Percentiles rank a stretch among this genome's conserved stretches.
These are phyloP conservation scores for Trematosphaeria pertusa DNA, from an alignment of 2,329 filamentous ascomycete species.

Conservation along the genomic window DNA sequence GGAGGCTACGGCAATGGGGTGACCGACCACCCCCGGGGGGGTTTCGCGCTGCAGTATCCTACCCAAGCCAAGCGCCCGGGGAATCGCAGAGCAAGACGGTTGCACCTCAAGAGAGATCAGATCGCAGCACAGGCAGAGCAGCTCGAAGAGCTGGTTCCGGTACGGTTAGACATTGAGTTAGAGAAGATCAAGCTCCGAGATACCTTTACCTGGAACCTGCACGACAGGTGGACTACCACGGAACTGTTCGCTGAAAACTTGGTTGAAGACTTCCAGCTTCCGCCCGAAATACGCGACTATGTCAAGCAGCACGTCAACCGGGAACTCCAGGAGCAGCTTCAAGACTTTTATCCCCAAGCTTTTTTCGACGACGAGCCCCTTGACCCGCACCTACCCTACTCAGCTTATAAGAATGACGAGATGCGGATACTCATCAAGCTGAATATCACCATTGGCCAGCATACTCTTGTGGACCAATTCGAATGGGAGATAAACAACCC, in stretches of 20 bases:
- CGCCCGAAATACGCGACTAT: slow-evolving; percentile 66
- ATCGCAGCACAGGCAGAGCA: slow-evolving; percentile 85
- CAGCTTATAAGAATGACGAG: slow-evolving; percentile 97
- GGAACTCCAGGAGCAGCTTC: slow-evolving; percentile 87
- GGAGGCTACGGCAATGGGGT: slow-evolving; percentile 86
- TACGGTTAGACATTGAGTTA: slow-evolving; percentile 91
- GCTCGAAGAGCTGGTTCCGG: slow-evolving; percentile 87
- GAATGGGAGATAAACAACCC: slow-evolving; percentile 99
- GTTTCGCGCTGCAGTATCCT: slow-evolving; percentile 75
- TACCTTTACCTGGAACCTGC: slow-evolving; percentile 98
- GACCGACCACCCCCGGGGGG: slow-evolving; percentile 71
- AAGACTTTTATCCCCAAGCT: slow-evolving; percentile 91
- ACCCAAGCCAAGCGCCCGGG: slow-evolving; percentile 77
- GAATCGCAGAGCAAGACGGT: slow-evolving; percentile 73
- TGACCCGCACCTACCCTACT: slow-evolving; percentile 88
- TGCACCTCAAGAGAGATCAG: slow-evolving; percentile 83
- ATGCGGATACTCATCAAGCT: slow-evolving; percentile 96
- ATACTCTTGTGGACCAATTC: slow-evolving; percentile 94
- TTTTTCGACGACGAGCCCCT: slow-evolving; percentile 89
- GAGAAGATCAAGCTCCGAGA: slow-evolving; percentile 95
- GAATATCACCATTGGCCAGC: slow-evolving; percentile 95
- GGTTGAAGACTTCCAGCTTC: slow-evolving; percentile 83
- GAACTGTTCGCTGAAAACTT: slow-evolving; percentile 88
- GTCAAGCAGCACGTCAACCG: slow-evolving; percentile 70
- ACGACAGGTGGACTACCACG: slow-evolving; percentile 81